Evolutionary conservation across 768 basidiomycete genomes (phyloP), one percentile per base, ranked within the genome.

Genomic region (Lactifluus hygrophoroides): DNA sequence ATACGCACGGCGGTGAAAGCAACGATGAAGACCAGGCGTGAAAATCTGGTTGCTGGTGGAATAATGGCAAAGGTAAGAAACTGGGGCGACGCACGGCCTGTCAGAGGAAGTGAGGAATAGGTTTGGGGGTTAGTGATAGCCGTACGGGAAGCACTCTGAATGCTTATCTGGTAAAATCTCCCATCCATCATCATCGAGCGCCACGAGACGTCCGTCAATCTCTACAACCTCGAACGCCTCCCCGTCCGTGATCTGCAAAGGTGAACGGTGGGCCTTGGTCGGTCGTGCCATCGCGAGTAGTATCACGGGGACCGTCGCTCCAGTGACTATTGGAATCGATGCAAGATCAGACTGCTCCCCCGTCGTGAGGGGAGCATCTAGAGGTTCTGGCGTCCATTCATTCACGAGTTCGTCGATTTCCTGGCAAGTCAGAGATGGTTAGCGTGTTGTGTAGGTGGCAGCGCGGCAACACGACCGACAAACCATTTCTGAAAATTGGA

Each of bases 371-470:
- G 88, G 82, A 40, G 77, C 79, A 3, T 79, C 84, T 9, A 99
- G 79, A 8, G 90, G 83, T 60, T 94, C 90, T 0, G 96, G 96
- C 2, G 74, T 75, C 92, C 94, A 99, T 71, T 98, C 96, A 51
- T 91, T 86, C 1, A 99, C 94, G 28, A 98, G 80, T 68, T 98
- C 96, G 68, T 98, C 85, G 43, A 98, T 83, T 85, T 98, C 96
- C 94, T 96, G 65, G 30, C 30, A 8, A 11, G 43, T 19, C 21
- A 28, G 60, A 14, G 7, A 9, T 17, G 34, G 37, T 57, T 13
- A 51, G 28, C 17, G 5, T 50, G n/a, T n/a, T n/a, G n/a, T n/a
- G n/a, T n/a, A n/a, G n/a, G n/a, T n/a, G n/a, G n/a, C n/a, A n/a
- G n/a, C n/a, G n/a, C n/a, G 61, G 21, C 25, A 4, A 57, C 21